phyloP scores from a whole-genome alignment of 2,329 filamentous ascomycete species.

The Cladosporium sp. region DNA sequence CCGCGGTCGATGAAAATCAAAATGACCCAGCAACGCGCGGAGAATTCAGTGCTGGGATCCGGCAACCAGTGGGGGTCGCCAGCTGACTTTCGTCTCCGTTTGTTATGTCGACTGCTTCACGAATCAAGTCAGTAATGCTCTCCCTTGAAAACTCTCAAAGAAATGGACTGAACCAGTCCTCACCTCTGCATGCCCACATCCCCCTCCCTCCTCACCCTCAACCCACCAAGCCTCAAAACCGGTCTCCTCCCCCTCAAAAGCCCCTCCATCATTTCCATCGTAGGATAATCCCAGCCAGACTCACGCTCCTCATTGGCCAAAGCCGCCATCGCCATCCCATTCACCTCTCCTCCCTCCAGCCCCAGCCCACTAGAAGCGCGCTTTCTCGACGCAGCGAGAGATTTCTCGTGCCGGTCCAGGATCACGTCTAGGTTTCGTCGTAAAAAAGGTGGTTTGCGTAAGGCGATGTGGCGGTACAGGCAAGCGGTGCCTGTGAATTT shows the following conservation, averaged over 20 bases:
- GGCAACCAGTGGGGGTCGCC: slow-evolving; percentile 20
- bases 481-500: slow-evolving; percentile 17
- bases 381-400: slow-evolving; percentile 11
- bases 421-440: slow-evolving; percentile 28
- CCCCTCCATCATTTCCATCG: slow-evolving; percentile 26
- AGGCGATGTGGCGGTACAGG: slow-evolving; percentile 15
- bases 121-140: background rate
- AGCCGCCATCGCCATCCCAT: too few relatives aligned
- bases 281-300: slow-evolving; percentile 27
- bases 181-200: background rate
- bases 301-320: slow-evolving; percentile 11
- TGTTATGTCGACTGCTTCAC: background rate
- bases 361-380: slow-evolving; percentile 5
- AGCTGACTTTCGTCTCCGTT: background rate
- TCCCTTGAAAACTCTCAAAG: background rate
- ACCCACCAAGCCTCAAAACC: slow-evolving; percentile 18
- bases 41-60: slow-evolving; percentile 17
- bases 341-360: slow-evolving; percentile 13
- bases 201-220: slow-evolving; percentile 13
- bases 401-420: slow-evolving; percentile 26
- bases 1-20: slow-evolving; percentile 16
- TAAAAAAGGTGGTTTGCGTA: slow-evolving; percentile 22
- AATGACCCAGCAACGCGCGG: slow-evolving; percentile 20
- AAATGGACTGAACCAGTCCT: background rate
- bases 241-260: slow-evolving; percentile 22